phyloP scores from a whole-genome alignment of 139 green algal genomes.

The Chlorella sp. region DNA sequence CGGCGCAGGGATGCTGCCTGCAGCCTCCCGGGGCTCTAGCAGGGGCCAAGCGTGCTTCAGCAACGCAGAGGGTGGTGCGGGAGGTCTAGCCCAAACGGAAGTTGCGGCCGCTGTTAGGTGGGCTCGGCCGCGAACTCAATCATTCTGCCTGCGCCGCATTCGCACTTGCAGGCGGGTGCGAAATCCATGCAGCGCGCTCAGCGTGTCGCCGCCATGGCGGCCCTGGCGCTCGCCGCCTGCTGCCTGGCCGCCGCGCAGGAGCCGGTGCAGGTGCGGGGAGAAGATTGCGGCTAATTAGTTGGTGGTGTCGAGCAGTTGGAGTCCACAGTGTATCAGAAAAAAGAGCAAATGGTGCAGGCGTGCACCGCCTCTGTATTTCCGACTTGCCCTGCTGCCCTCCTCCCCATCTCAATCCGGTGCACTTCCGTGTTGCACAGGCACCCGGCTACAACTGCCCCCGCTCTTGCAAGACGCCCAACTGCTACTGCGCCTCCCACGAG shows the following conservation, averaged over 20 bases:
- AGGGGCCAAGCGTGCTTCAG: neutral
- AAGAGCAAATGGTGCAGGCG: too few species aligned
- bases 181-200: neutral
- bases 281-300: neutral
- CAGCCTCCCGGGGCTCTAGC: too few species aligned
- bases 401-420: neutral
- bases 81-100: too few species aligned
- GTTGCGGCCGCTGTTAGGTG: too few species aligned
- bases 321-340: too few species aligned
- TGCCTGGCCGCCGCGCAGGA: constrained; percentile 8
- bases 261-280: constrained; percentile 1
- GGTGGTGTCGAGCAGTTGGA: too few species aligned
- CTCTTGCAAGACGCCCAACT: constrained; percentile 20
- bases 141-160: too few species aligned
- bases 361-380: neutral
- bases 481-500: constrained; percentile 22
- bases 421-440: too few species aligned
- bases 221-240: neutral
- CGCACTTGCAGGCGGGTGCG: too few species aligned
- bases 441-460: constrained; percentile 32
- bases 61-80: too few species aligned
- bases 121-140: too few species aligned
- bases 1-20: too few species aligned
- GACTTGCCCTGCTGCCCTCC: neutral
- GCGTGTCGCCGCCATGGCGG: neutral